Percentiles rank a stretch among this genome's conserved stretches.
These are phyloP conservation scores for Colletotrichum aenigma DNA, from an alignment of 2,329 filamentous ascomycete species.

Conservation along the genomic window DNA sequence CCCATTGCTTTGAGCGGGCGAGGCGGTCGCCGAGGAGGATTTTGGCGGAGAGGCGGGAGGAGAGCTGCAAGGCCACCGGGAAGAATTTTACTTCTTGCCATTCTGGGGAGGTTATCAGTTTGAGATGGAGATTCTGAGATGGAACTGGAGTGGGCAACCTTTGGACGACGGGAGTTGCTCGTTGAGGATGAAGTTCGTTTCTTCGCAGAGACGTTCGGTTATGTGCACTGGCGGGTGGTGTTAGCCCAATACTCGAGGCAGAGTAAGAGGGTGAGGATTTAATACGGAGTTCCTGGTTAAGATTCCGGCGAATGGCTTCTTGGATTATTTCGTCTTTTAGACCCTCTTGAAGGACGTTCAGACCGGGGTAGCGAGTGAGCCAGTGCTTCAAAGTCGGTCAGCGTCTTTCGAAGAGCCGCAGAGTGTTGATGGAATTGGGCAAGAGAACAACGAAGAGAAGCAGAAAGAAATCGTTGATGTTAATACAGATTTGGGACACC, in stretches of 20 bases:
- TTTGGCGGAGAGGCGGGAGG: slow-evolving; percentile 53
- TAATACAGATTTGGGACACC: too few relatives aligned
- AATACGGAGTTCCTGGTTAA: not conserved
- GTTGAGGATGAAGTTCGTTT: not conserved
- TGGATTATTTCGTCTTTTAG: not conserved
- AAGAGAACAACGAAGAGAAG: too few relatives aligned
- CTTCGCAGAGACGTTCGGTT: not conserved
- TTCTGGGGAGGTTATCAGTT: slow-evolving; percentile 21
- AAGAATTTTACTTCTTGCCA: slow-evolving; percentile 13
- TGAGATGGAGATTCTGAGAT: not conserved
- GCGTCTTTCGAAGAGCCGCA: not conserved
- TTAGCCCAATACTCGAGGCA: not conserved
- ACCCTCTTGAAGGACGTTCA: not conserved
- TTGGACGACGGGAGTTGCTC: not conserved
- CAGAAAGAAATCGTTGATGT: too few relatives aligned
- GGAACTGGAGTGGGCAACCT: not conserved
- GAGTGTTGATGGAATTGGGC: too few relatives aligned
- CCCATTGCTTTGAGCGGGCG: slow-evolving; percentile 51
- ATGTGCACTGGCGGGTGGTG: not conserved
- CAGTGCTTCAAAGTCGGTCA: not conserved
- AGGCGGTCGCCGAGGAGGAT: slow-evolving; percentile 50
- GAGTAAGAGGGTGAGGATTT: too few relatives aligned
- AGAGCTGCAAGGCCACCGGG: slow-evolving; percentile 25
- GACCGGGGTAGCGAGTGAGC: not conserved
- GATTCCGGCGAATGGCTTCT: not conserved